Evolutionary conservation across 495 filamentous ascomycete genomes (phyloP).

Genomic region (Xylaria telfairii): DNA sequence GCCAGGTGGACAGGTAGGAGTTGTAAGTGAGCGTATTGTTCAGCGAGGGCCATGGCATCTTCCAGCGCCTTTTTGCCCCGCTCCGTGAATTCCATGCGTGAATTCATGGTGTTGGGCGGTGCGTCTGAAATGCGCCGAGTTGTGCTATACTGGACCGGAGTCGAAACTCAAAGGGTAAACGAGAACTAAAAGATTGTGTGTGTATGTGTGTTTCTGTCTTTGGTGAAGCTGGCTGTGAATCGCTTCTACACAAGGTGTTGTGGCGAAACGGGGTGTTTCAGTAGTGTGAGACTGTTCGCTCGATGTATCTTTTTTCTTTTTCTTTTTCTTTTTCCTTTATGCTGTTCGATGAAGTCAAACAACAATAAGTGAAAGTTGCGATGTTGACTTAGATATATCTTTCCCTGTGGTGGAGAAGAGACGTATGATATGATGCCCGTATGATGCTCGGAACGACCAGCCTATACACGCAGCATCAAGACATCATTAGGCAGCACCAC

Average conservation of each 20-base stretch:
- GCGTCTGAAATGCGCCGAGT: neutral
- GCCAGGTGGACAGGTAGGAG: constrained; percentile 87
- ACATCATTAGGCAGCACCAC: constrained; percentile 30
- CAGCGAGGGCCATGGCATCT: constrained; percentile 81
- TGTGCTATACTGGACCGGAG: neutral
- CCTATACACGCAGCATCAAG: constrained; percentile 14
- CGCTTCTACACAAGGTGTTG: constrained; percentile 23
- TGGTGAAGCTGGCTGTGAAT: constrained; percentile 14
- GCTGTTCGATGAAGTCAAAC: neutral
- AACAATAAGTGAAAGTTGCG: neutral
- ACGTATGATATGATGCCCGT: constrained; percentile 23
- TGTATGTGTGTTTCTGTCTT: constrained; percentile 24
- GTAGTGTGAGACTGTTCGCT: constrained; percentile 1
- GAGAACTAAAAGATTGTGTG: neutral
- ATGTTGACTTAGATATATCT: constrained; percentile 15
- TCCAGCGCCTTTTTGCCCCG: constrained; percentile 84
- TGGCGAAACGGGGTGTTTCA: neutral
- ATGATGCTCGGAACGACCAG: constrained; percentile 19
- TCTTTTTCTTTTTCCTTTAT: too few relatives aligned
- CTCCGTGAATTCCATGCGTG: constrained; percentile 86
- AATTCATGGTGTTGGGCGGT: constrained; percentile 46
- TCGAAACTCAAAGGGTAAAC: neutral
- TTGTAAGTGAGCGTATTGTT: constrained; percentile 89
- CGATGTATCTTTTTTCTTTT: neutral
- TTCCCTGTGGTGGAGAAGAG: constrained; percentile 2